A percentile compares a stretch with the other conserved stretches of the same genome.
These are phyloP conservation scores for Phytophthora sp. DNA, from an alignment of 352 stramenopile species.

Conservation along the genomic window DNA sequence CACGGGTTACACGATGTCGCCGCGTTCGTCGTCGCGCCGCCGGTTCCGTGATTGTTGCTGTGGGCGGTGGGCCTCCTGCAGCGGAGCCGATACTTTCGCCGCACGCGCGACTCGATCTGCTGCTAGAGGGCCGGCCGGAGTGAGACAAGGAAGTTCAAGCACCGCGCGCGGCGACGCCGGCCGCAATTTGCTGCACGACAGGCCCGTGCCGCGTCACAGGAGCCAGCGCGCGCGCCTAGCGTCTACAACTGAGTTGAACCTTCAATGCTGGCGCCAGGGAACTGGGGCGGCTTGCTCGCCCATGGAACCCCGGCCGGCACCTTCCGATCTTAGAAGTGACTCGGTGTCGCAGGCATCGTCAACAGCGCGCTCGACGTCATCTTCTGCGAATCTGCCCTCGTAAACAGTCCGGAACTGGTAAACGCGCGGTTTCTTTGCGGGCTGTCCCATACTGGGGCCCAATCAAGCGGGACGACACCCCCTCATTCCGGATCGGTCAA, in stretches of 20 bases:
- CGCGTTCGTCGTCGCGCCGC: constrained; percentile 7
- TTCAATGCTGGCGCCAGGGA: too few species aligned
- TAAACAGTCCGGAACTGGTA: constrained; percentile 8
- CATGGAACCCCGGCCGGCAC: too few species aligned
- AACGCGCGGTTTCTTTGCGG: too few species aligned
- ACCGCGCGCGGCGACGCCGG: too few species aligned
- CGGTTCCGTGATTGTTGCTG: constrained; percentile 24
- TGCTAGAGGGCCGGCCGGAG: constrained; percentile 21
- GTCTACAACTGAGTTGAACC: constrained; percentile 6
- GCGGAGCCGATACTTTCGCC: constrained; percentile 1
- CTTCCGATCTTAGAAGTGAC: too few species aligned
- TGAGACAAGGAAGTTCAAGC: constrained; percentile 34
- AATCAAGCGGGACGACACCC: constrained; percentile 22
- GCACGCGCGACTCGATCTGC: too few species aligned
- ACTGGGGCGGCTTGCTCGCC: neutral
- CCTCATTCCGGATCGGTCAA: constrained; percentile 21
- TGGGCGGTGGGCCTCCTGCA: constrained; percentile 6
- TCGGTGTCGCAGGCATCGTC: too few species aligned
- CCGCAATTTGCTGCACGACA: too few species aligned
- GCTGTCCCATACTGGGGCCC: constrained; percentile 22
- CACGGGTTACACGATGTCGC: constrained; percentile 14
- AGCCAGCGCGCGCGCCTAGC: neutral
- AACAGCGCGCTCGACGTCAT: constrained; percentile 4
- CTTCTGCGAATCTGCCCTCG: constrained; percentile 16
- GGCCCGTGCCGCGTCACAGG: constrained; percentile 7